Base-by-base conservation (phyloP, 2,329 filamentous ascomycete species). In the Pezicula rhizophila region DNA sequence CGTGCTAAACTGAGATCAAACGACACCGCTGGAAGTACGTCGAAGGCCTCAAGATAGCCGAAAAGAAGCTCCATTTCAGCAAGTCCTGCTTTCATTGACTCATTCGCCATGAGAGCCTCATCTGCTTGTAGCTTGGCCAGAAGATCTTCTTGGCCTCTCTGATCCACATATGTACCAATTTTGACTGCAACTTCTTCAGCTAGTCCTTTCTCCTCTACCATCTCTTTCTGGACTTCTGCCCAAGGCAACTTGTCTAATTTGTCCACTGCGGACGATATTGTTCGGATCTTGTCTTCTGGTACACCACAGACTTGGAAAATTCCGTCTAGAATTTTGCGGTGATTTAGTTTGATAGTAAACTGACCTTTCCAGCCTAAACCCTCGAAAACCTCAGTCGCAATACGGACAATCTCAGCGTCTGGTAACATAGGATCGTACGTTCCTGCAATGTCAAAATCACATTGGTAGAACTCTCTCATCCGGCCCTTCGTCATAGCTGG, bases 391-490 rank as follows among this genome's bases (percentile, higher is more conserved):
- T 96, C 90, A 60, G 81, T 83, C 44, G 88, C 80, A 57, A 96
- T 90, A 50, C 86, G 79, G 59, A 97, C 71, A 51, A 96, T 85
- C 71, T 96, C 91, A 34, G 90, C 87, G 64, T 96, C 92, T 49
- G 91, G 89, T 23, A 96, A 78, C 90, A 96, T 96, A 47, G 88
- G 71, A 65, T 96, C 92, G 71, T 89, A 95, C 38, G 73, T 75
- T 52, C 91, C 90, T 11, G 91, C 91, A 70, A 96, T 92, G 66
- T 96, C 91, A 64, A 96, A 95, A 70, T 97, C 92, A 72, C 91
- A 96, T 70, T 96, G 91, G 73, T 95, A 96, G 70, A 96, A 96
- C 70, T 96, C 92, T 63, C 92, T 81, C 86, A 96, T 93, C 47
- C 91, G 82, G 45, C 91, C 92, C 67, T 95, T 93, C 53, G 85